These are phyloP conservation scores for Hypoxylon lienhwacheense DNA, from an alignment of 495 filamentous ascomycete genomes.

Conservation along the genomic window DNA sequence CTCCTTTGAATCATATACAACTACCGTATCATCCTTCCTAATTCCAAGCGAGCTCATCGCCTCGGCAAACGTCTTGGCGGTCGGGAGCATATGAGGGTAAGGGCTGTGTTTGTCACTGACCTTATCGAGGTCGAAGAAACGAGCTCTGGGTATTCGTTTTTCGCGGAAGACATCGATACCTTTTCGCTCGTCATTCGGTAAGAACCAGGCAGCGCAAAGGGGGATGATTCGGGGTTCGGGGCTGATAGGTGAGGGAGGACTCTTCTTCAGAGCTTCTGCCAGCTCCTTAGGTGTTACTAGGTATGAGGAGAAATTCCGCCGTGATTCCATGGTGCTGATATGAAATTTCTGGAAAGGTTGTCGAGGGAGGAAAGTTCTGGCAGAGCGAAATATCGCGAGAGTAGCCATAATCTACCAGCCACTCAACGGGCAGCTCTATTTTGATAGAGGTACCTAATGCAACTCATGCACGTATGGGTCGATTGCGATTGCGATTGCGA, in stretches of 20 bases:
- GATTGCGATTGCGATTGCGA: no score
- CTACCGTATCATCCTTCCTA: constrained; percentile 78
- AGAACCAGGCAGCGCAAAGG: constrained; percentile 91
- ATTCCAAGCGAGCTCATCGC: constrained; percentile 90
- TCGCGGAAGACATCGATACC: constrained; percentile 75
- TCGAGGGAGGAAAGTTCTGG: constrained; percentile 41
- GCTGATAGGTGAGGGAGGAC: constrained; percentile 70
- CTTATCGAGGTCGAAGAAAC: constrained; percentile 96
- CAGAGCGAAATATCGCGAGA: constrained; percentile 41
- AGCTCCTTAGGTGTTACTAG: constrained; percentile 85
- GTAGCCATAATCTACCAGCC: constrained; percentile 43
- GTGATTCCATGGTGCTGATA: constrained; percentile 24
- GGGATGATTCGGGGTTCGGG: constrained; percentile 80
- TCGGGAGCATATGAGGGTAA: constrained; percentile 97
- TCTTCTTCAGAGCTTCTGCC: constrained; percentile 73
- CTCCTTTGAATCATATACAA: constrained; percentile 89
- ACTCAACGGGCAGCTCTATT: constrained; percentile 14
- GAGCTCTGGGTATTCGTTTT: constrained; percentile 77
- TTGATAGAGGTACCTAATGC: no score
- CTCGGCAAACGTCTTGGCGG: constrained; percentile 72
- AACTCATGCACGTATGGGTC: constrained; percentile 15
- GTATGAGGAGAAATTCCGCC: constrained; percentile 69
- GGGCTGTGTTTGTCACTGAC: constrained; percentile 83
- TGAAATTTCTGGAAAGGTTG: constrained; percentile 29
- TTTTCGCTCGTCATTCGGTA: constrained; percentile 83